Conservation (phyloP, 2,329 filamentous ascomycete genomes). For the Paracoccidioides lutzii region DNA sequence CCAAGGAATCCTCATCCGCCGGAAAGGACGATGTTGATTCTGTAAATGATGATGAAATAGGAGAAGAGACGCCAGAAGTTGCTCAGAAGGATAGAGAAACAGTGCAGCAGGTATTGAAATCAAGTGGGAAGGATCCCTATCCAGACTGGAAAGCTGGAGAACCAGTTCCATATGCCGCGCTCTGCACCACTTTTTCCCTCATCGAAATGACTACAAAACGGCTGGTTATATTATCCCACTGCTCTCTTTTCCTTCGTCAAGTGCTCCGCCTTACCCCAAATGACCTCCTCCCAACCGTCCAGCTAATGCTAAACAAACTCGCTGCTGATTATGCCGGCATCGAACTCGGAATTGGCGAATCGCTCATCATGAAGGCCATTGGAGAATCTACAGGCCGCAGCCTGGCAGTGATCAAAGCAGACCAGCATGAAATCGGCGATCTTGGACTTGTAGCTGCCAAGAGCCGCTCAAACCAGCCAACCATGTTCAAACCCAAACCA, state of each 20-base stretch:
- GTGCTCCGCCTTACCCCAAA: conserved; percentile 82
- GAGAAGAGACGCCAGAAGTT: conserved; percentile 55
- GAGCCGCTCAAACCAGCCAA: conserved; percentile 85
- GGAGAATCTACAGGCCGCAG: conserved; percentile 86
- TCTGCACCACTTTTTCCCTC: conserved; percentile 88
- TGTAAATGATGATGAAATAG: conserved; percentile 41
- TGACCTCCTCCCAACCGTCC: conserved; percentile 74
- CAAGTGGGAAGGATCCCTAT: conserved; percentile 64
- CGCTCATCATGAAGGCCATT: conserved; percentile 96
- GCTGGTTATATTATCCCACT: conserved; percentile 75
- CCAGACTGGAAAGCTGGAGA: conserved; percentile 86
- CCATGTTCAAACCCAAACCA: conserved; percentile 95
- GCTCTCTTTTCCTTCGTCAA: conserved; percentile 80
- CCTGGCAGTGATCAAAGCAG: conserved; percentile 77
- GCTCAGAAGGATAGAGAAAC: conserved; percentile 66
- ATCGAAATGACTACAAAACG: conserved; percentile 92
- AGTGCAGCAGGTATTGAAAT: conserved; percentile 62
- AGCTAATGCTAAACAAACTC: conserved; percentile 96
- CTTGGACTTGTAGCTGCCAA: conserved; percentile 89
- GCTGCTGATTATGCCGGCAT: conserved; percentile 94
- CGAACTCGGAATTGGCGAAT: conserved; percentile 96
- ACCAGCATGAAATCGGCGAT: conserved; percentile 94
- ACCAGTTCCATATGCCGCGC: conserved; percentile 83
- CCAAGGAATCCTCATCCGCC: conserved; percentile 21
- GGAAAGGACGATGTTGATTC: conserved; percentile 25